Percentiles rank a stretch among this genome's conserved stretches.
phyloP scores from a whole-genome alignment of 176 grass and related monocot genomes.

The Pharus latifolius region DNA sequence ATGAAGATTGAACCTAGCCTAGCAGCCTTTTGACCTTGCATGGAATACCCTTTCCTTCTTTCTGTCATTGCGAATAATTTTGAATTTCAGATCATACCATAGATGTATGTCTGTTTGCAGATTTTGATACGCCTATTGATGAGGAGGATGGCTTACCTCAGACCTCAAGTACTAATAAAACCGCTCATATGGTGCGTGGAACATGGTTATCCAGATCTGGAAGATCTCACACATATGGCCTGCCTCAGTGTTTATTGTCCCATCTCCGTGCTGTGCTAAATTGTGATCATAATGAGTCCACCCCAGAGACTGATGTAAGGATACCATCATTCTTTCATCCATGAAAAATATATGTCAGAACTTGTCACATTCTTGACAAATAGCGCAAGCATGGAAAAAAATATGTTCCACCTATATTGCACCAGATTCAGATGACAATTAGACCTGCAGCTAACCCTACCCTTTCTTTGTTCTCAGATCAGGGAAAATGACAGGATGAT shows the following conservation, averaged over 20 bases:
- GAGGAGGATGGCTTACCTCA: slow-evolving; percentile 8
- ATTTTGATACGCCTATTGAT: slow-evolving; percentile 54
- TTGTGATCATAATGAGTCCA: slow-evolving; percentile 20
- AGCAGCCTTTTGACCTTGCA: neutral
- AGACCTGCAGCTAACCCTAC: neutral
- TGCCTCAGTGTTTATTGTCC: slow-evolving; percentile 50
- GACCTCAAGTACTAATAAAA: slow-evolving; percentile 17
- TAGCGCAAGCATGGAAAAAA: too few relatives aligned
- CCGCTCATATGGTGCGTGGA: slow-evolving; percentile 67
- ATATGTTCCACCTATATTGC: neutral
- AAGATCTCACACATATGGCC: slow-evolving; percentile 35
- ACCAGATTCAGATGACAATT: neutral
- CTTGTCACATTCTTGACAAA: neutral
- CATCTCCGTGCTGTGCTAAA: slow-evolving; percentile 62
- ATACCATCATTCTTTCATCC: neutral
- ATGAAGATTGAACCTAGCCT: neutral
- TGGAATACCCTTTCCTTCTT: neutral
- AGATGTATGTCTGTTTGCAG: slow-evolving; percentile 14
- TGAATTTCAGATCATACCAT: neutral
- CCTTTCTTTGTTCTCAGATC: slow-evolving; percentile 7
- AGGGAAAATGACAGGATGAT: slow-evolving; percentile 61
- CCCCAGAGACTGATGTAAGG: slow-evolving; percentile 38
- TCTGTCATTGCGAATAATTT: neutral
- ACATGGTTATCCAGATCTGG: slow-evolving; percentile 58
- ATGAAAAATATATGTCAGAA: neutral